phyloP scores from a whole-genome alignment of 495 filamentous ascomycete genomes.

The Lepidopterella palustris region DNA sequence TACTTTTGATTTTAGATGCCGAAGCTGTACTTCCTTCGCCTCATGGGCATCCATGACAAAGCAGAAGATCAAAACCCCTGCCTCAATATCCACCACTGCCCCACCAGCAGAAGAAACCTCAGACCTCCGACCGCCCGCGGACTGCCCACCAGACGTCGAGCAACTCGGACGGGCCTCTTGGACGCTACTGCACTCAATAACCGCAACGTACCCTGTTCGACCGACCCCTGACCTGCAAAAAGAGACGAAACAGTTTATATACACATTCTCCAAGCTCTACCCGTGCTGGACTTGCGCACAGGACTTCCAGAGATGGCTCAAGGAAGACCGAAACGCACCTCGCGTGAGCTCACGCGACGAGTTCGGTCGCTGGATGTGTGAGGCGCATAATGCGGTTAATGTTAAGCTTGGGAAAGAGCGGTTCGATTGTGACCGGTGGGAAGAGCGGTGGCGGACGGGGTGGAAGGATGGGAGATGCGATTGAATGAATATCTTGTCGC shows the following conservation, averaged over 20 bases:
- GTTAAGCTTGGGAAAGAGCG: conserved; percentile 80
- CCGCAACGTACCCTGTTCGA: conserved; percentile 70
- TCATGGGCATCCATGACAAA: conserved; percentile 66
- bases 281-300: conserved; percentile 94
- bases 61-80: conserved; percentile 31
- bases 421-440: conserved; percentile 89
- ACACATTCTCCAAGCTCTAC: conserved; percentile 73
- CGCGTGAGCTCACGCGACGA: conserved; percentile 59
- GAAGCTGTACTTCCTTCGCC: conserved; percentile 71
- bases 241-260: conserved; percentile 73
- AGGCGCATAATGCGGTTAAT: conserved; percentile 98
- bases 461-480: conserved; percentile 74
- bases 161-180: conserved; percentile 76
- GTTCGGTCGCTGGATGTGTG: conserved; percentile 91
- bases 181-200: conserved; percentile 88
- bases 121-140: conserved; percentile 26
- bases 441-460: conserved; percentile 89
- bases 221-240: conserved; percentile 61
- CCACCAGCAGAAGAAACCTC: conserved; percentile 21
- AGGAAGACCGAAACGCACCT: conserved; percentile 59
- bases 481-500: conserved; percentile 17
- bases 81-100: conserved; percentile 7
- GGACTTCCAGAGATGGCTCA: conserved; percentile 82
- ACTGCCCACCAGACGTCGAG: conserved; percentile 73
- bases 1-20: conserved; percentile 56